Conservation (phyloP, 2,329 filamentous ascomycete genomes). For the Pseudocercospora vitis region DNA sequence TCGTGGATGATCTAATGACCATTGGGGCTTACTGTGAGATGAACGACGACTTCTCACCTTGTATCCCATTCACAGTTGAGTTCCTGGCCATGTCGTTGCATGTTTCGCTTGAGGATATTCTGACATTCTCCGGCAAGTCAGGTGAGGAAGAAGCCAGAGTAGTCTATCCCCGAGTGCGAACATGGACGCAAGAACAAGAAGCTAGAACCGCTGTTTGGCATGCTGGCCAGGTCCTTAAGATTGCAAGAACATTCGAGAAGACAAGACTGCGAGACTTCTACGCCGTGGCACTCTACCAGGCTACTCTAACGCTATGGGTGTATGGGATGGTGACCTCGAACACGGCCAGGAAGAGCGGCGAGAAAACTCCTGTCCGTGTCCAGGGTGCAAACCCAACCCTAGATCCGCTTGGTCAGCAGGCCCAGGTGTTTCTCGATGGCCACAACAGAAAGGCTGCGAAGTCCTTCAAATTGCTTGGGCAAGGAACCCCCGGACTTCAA, state of each 20-base stretch:
- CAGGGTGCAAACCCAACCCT: background rate
- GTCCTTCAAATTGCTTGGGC: constrained; percentile 59
- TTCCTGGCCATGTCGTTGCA: constrained; percentile 63
- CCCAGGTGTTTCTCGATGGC: constrained; percentile 50
- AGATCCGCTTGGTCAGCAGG: background rate
- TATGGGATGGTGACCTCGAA: constrained; percentile 53
- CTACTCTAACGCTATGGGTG: constrained; percentile 65
- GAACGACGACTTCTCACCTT: constrained; percentile 29
- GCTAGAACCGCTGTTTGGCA: constrained; percentile 63
- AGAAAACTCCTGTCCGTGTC: constrained; percentile 14
- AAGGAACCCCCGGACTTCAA: constrained; percentile 51
- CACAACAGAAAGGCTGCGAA: constrained; percentile 53
- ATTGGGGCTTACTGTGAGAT: constrained; percentile 26
- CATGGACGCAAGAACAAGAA: constrained; percentile 56
- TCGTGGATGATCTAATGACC: constrained; percentile 26
- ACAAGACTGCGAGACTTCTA: constrained; percentile 57
- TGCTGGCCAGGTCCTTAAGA: constrained; percentile 63
- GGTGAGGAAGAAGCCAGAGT: constrained; percentile 63
- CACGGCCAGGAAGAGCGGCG: constrained; percentile 41
- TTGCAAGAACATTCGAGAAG: constrained; percentile 44
- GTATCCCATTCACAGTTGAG: constrained; percentile 42
- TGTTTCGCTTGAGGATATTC: constrained; percentile 61
- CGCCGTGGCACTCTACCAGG: constrained; percentile 66
- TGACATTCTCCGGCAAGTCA: constrained; percentile 64
- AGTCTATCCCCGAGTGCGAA: constrained; percentile 55